A percentile compares a stretch with the other conserved stretches of the same genome.
Conservation (phyloP, 2,329 filamentous ascomycete species). For the Penicillium sp. region DNA sequence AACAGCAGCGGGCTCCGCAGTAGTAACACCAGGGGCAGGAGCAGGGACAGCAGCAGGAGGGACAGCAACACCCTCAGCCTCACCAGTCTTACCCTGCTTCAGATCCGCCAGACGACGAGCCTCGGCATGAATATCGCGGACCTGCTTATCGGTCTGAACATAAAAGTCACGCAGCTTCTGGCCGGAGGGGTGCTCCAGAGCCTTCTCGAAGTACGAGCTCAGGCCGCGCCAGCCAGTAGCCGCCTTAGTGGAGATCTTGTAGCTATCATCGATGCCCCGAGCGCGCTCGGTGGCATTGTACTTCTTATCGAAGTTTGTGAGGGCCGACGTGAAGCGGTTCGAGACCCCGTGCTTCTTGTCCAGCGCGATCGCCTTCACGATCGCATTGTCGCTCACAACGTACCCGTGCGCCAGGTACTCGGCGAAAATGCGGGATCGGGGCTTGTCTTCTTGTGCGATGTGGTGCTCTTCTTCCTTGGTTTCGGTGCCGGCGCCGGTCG, state of each 20-base stretch:
- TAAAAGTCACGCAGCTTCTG: constrained; percentile 89
- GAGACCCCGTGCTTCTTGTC: constrained; percentile 89
- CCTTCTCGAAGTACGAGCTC: constrained; percentile 92
- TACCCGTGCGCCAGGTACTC: constrained; percentile 98
- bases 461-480: constrained; percentile 60
- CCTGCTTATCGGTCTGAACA: constrained; percentile 77
- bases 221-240: constrained; percentile 66
- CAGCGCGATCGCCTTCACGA: constrained; percentile 79
- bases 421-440: constrained; percentile 84
- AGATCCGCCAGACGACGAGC: constrained; percentile 82
- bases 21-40: constrained; percentile 6
- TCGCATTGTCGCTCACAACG: constrained; percentile 70
- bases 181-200: constrained; percentile 79
- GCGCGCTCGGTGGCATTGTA: constrained; percentile 86
- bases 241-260: constrained; percentile 75
- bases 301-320: constrained; percentile 76
- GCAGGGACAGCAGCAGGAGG: constrained; percentile 9
- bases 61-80: constrained; percentile 22
- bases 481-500: constrained; percentile 55
- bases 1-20: constrained; percentile 14
- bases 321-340: constrained; percentile 70
- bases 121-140: constrained; percentile 90
- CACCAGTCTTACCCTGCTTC: constrained; percentile 60
- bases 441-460: constrained; percentile 95
- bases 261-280: constrained; percentile 77